Evolutionary conservation across 1,139 yeast species (phyloP).

Genomic region (Scheffersomyces quercinus): DNA sequence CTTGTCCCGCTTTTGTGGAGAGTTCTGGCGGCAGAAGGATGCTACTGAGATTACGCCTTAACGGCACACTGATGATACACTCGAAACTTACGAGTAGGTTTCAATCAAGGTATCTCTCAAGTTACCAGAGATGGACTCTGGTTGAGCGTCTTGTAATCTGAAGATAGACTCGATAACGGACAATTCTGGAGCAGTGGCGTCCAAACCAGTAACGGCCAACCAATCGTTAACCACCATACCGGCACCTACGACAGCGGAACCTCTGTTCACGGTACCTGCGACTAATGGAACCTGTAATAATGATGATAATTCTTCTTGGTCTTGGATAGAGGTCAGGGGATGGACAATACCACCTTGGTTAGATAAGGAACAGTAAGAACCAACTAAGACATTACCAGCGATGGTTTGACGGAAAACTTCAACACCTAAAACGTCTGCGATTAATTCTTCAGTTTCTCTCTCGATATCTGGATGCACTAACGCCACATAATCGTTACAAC

Average conservation of each 20-base stretch:
- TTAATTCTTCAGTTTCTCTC: constrained; percentile 97
- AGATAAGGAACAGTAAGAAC: constrained; percentile 90
- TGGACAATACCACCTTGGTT: constrained; percentile 99
- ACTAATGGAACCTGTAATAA: constrained; percentile 95
- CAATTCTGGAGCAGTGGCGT: constrained; percentile 97
- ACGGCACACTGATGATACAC: too few relatives aligned
- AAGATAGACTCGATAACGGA: constrained; percentile 96
- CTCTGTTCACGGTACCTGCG: constrained; percentile 98
- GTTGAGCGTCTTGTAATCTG: constrained; percentile 86
- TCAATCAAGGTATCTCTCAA: constrained; percentile 90
- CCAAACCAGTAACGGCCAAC: constrained; percentile 95
- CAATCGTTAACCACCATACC: constrained; percentile 99
- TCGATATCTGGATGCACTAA: constrained; percentile 98
- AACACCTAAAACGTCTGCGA: constrained; percentile 98
- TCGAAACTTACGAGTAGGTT: constrained; percentile 55
- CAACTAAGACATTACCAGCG: constrained; percentile 96
- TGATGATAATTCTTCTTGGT: constrained; percentile 96
- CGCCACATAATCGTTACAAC: constrained; percentile 99
- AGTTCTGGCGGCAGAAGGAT: too few relatives aligned
- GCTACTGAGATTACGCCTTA: too few relatives aligned
- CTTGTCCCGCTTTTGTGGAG: too few relatives aligned
- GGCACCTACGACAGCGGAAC: constrained; percentile 96
- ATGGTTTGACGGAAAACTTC: constrained; percentile 99
- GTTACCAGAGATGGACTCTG: constrained; percentile 78
- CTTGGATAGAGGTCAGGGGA: constrained; percentile 96